A percentile compares a stretch with the other conserved stretches of the same genome.
Evolutionary conservation across 805 yeast genomes (phyloP).

Genomic region (Pichia insulana): DNA sequence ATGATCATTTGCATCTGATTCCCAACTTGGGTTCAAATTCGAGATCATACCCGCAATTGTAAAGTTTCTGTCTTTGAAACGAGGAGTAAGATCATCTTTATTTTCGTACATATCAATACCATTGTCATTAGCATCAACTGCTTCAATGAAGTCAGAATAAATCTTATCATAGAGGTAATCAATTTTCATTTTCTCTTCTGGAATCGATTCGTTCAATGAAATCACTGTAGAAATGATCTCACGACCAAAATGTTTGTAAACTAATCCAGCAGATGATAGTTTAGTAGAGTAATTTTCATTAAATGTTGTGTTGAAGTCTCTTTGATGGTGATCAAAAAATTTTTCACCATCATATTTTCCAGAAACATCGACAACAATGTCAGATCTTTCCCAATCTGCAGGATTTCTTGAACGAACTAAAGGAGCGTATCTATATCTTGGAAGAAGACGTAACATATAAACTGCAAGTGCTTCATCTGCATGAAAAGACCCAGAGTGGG

Average conservation of each 20-base stretch:
- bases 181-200: conserved; percentile 29
- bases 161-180: conserved; percentile 64
- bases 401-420: conserved; percentile 81
- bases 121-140: conserved; percentile 93
- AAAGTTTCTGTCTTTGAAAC: conserved; percentile 65
- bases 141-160: conserved; percentile 82
- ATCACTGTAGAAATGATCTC: conserved; percentile 52
- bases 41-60: conserved; percentile 72
- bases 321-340: conserved; percentile 93
- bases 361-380: conserved; percentile 90
- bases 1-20: conserved; percentile 53
- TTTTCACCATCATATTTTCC: conserved; percentile 83
- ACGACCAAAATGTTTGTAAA: conserved; percentile 79
- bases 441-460: conserved; percentile 66
- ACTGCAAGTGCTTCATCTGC: conserved; percentile 97
- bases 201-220: conserved; percentile 28
- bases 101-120: conserved; percentile 69
- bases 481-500: conserved; percentile 90
- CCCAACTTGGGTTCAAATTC: conserved; percentile 81
- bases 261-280: conserved; percentile 87
- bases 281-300: conserved; percentile 58
- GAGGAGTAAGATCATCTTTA: conserved; percentile 42
- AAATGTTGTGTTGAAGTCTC: conserved; percentile 78
- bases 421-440: conserved; percentile 55
- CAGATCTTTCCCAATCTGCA: conserved; percentile 73